Evolutionary conservation across 805 yeast species (phyloP).

Genomic region (Candida hungchunana): DNA sequence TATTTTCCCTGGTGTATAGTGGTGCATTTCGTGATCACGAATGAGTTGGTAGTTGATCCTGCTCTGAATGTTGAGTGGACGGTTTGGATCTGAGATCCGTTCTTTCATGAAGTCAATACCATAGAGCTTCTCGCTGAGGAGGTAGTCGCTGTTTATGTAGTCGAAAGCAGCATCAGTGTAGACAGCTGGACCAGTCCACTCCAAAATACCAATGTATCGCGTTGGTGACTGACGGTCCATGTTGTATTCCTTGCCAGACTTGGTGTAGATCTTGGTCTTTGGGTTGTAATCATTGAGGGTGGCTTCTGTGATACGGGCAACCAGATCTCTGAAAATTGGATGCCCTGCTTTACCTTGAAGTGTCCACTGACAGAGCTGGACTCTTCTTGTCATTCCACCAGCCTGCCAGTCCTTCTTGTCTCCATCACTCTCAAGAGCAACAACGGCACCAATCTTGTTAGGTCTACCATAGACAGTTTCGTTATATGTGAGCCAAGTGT

Average conservation of each 20-base stretch:
- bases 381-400: slow-evolving; percentile 41
- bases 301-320: slow-evolving; percentile 48
- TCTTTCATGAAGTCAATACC: slow-evolving; percentile 9
- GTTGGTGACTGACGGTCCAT: slow-evolving; percentile 42
- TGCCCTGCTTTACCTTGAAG: slow-evolving; percentile 58
- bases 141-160: slow-evolving; percentile 24
- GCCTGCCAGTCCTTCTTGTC: slow-evolving; percentile 49
- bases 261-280: slow-evolving; percentile 25
- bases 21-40: slow-evolving; percentile 6
- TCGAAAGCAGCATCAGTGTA: slow-evolving; percentile 45
- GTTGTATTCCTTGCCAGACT: slow-evolving; percentile 27
- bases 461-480: slow-evolving; percentile 10
- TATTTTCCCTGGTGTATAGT: slow-evolving; percentile 9
- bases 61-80: slow-evolving; percentile 9
- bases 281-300: slow-evolving; percentile 38
- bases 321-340: slow-evolving; percentile 51
- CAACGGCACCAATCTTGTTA: slow-evolving; percentile 46
- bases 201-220: slow-evolving; percentile 55
- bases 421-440: slow-evolving; percentile 50
- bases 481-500: slow-evolving; percentile 49
- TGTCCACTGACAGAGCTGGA: slow-evolving; percentile 60
- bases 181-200: slow-evolving; percentile 50
- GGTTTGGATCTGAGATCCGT: slow-evolving; percentile 14
- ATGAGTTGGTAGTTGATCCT: slow-evolving; percentile 7
- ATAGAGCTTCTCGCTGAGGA: slow-evolving; percentile 2